Conservation (phyloP, 129 eudicot species). For the Escallonia rubra region DNA sequence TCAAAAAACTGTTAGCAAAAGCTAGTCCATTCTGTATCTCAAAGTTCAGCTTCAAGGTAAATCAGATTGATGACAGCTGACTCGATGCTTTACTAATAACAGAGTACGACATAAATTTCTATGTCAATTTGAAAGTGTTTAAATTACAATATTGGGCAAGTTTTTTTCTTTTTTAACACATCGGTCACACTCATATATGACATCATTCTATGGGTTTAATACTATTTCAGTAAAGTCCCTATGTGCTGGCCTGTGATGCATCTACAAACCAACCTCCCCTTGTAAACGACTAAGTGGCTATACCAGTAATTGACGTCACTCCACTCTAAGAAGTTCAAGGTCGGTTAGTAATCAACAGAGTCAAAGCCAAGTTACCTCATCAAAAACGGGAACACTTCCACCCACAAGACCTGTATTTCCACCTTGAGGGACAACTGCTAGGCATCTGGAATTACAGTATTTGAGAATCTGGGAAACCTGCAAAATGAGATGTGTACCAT, state of each 20-base stretch:
- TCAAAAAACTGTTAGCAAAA: not conserved
- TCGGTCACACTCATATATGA: too few relatives aligned
- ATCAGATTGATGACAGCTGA: not conserved
- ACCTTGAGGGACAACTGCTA: conserved; percentile 99
- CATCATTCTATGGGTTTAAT: too few relatives aligned
- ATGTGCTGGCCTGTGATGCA: too few relatives aligned
- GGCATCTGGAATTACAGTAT: conserved; percentile 82
- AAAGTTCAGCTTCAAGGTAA: not conserved
- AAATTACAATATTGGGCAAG: too few relatives aligned
- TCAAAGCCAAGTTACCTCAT: conserved; percentile 52
- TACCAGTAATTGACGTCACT: too few relatives aligned
- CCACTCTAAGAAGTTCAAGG: not conserved
- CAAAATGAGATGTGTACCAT: conserved; percentile 12
- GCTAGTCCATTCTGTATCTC: not conserved
- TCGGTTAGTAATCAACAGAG: not conserved
- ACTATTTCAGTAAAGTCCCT: too few relatives aligned
- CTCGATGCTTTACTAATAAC: not conserved
- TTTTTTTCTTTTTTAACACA: too few relatives aligned
- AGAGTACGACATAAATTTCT: too few relatives aligned
- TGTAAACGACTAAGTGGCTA: too few relatives aligned
- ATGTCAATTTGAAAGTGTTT: too few relatives aligned
- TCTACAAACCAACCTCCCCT: too few relatives aligned
- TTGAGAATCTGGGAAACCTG: conserved; percentile 85
- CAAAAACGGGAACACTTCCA: conserved; percentile 96
- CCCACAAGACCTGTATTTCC: conserved; percentile 99